Evolutionary conservation across 768 basidiomycete species (phyloP).

Genomic region (Tylopilus vinaceipallidus): DNA sequence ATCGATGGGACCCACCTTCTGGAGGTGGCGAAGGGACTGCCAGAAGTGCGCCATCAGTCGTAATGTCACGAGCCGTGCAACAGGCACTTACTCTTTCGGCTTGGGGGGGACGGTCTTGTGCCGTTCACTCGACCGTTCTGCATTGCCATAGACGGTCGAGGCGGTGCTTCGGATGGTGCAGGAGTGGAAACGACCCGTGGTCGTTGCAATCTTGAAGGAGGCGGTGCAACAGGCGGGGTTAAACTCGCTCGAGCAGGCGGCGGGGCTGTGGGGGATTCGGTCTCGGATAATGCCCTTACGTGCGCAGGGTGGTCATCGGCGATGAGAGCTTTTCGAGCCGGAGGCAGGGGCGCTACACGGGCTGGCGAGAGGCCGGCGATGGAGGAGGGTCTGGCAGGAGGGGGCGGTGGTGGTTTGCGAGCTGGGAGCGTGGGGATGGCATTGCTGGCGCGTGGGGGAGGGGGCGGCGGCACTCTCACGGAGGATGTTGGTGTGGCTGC

Average conservation of each 20-base stretch:
- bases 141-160: conserved; percentile 8
- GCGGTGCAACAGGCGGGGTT: conserved; percentile 14
- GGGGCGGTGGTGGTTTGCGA: conserved; percentile 42
- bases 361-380: conserved; percentile 24
- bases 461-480: conserved; percentile 22
- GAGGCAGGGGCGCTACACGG: conserved; percentile 39
- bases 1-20: conserved; percentile 64
- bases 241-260: conserved; percentile 29
- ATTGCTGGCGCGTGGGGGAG: conserved; percentile 26
- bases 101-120: conserved; percentile 35
- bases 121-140: conserved; percentile 28
- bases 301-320: conserved; percentile 34
- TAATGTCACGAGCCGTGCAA: not conserved
- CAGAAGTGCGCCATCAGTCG: conserved; percentile 14
- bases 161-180: conserved; percentile 17
- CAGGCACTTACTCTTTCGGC: conserved; percentile 46
- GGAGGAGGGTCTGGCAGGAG: conserved; percentile 43
- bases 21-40: conserved; percentile 59
- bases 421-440: conserved; percentile 22
- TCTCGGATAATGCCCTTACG: conserved; percentile 44
- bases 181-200: conserved; percentile 28
- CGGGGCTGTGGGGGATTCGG: conserved; percentile 34
- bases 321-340: conserved; percentile 36
- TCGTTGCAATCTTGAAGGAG: conserved; percentile 19
- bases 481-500: conserved; percentile 9